Percentiles rank a stretch among this genome's conserved stretches.
These are phyloP conservation scores for Aspergillus sp. DNA, from an alignment of 2,329 filamentous ascomycete genomes.

Conservation along the genomic window DNA sequence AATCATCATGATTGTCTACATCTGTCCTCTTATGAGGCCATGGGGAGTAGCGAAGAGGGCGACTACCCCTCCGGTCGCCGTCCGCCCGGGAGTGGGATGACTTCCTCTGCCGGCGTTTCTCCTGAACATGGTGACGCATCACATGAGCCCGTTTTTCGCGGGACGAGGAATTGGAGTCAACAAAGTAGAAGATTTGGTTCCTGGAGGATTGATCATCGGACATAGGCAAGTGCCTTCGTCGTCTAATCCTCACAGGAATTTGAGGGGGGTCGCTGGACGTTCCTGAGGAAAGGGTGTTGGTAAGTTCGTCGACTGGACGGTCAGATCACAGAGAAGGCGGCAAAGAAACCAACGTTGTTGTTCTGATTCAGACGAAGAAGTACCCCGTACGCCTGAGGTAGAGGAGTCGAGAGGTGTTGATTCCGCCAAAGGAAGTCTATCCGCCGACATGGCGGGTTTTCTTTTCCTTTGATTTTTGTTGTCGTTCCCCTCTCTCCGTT, in stretches of 20 bases:
- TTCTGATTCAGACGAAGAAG: slow-evolving; percentile 14
- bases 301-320: slow-evolving; percentile 10
- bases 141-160: slow-evolving; percentile 48
- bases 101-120: slow-evolving; percentile 41
- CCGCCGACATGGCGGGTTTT: slow-evolving; percentile 21
- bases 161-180: slow-evolving; percentile 43
- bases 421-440: slow-evolving; percentile 19
- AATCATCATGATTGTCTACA: slow-evolving; percentile 3
- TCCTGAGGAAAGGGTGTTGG: slow-evolving; percentile 19
- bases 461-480: background rate
- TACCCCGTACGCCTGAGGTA: slow-evolving; percentile 10
- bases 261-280: slow-evolving; percentile 21
- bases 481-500: background rate
- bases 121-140: slow-evolving; percentile 48
- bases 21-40: slow-evolving; percentile 27
- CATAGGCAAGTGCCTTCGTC: slow-evolving; percentile 31
- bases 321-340: background rate
- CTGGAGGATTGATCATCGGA: slow-evolving; percentile 25
- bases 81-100: slow-evolving; percentile 24
- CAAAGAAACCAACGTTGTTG: slow-evolving; percentile 22
- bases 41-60: slow-evolving; percentile 23
- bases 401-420: slow-evolving; percentile 17
- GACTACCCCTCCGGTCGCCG: slow-evolving; percentile 18
- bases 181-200: slow-evolving; percentile 44
- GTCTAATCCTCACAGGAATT: slow-evolving; percentile 23